Evolutionary conservation across 1,139 yeast species (phyloP), one percentile per base, ranked within the genome.

Genomic region (Geotrichum candidum): DNA sequence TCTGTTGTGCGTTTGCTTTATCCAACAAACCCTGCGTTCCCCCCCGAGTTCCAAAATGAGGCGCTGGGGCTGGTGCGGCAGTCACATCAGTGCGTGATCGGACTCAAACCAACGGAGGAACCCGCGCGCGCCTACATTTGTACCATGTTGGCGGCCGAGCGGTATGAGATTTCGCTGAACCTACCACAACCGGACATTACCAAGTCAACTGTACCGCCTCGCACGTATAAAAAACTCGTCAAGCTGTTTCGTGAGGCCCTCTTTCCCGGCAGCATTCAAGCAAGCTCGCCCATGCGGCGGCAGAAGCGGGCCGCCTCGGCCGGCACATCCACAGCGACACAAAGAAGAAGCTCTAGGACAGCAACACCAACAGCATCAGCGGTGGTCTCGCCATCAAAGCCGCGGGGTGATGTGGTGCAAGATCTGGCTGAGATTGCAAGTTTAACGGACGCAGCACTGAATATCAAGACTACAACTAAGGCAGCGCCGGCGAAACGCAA

Each of bases 61-160:
- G 66, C 69, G 2, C 54, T 61, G 13, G 61, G 60, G 15, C 60
- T 67, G 27, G 61, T 61, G 33, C 59, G 65, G 41, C 68, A 66
- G 54, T 69, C 72, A 11, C 51, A 58, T 45, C 59, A 55, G 51
- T 65, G 64, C 33, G 62, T 70, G 50, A 52, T 54, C 7, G 59
- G 64, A 5, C 63, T 74, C 51, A 68, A 69, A 41, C 71, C 75
- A 1, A 65, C 63, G 6, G 75, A 73, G 60, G 76, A 74, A 56
- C 67, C 73, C 1, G 77, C 77, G 1, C 63, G 77, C 7, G 56
- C 65, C n/a, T 68, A 68, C 46, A 54, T 74, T 6, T 72, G 77
- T 62, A 70, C 73, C 15, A 69, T 69, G 22, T 57, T 74, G 45
- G 77, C 77, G 1, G 65, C 69, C n/a, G 76, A 74, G 59, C 60